These are phyloP conservation scores for Biscogniauxia marginata DNA, from an alignment of 2,329 filamentous ascomycete species.

Conservation along the genomic window DNA sequence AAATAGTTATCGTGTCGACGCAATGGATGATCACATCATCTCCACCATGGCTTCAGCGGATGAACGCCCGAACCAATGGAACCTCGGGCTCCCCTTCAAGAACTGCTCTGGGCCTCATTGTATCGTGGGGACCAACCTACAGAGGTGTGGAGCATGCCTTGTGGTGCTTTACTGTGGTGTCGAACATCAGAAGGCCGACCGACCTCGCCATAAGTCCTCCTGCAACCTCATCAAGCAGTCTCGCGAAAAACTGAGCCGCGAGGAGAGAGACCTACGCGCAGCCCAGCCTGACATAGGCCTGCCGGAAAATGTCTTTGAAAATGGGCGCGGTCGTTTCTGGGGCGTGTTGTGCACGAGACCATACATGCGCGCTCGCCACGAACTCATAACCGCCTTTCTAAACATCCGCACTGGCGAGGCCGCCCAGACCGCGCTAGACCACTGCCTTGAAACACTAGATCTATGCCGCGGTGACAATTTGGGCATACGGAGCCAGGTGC, in stretches of 20 bases:
- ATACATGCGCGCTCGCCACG: conserved; percentile 15
- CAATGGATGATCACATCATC: neutral
- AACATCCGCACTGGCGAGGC: conserved; percentile 17
- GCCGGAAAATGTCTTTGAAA: conserved; percentile 8
- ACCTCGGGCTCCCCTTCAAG: conserved; percentile 18
- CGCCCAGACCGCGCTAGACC: conserved; percentile 14
- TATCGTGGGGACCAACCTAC: conserved; percentile 9
- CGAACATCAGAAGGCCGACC: conserved; percentile 17
- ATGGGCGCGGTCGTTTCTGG: conserved; percentile 8
- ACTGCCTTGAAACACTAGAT: conserved; percentile 16
- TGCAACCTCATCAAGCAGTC: conserved; percentile 16
- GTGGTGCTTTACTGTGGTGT: conserved; percentile 18
- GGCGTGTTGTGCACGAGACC: conserved; percentile 2
- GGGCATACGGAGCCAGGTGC: conserved; percentile 16
- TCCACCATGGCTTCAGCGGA: neutral
- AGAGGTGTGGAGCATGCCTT: conserved; percentile 16
- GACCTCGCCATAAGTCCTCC: conserved; percentile 16
- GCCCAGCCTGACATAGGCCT: neutral
- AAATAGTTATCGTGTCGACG: too few relatives aligned
- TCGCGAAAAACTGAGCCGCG: conserved; percentile 1
- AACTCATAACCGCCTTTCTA: conserved; percentile 10
- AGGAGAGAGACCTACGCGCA: conserved; percentile 10
- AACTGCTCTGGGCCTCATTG: conserved; percentile 9
- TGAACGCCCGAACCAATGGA: conserved; percentile 10
- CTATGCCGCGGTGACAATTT: conserved; percentile 19